Conservation (phyloP, 2,329 filamentous ascomycete species). For the Dissoconium aciculare region DNA sequence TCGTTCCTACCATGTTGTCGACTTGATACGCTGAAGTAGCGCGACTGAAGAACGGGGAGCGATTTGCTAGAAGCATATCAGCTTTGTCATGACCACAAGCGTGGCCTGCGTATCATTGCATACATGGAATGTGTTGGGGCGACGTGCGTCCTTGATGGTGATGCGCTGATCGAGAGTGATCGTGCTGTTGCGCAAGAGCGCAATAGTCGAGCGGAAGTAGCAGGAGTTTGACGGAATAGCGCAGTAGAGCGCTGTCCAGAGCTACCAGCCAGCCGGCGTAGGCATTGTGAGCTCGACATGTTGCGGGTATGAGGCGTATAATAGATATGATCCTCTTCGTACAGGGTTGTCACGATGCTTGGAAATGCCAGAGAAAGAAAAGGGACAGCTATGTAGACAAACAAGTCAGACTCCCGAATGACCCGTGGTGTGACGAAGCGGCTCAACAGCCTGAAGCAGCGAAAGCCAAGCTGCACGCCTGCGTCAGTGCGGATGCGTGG, state of each 20-base stretch:
- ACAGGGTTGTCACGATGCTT: too few relatives aligned
- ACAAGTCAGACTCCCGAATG: too few relatives aligned
- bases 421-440: too few relatives aligned
- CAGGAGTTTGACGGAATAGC: slow-evolving; percentile 17
- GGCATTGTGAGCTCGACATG: slow-evolving; percentile 27
- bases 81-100: slow-evolving; percentile 6
- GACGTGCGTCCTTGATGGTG: slow-evolving; percentile 11
- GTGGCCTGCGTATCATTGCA: slow-evolving; percentile 2
- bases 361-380: too few relatives aligned
- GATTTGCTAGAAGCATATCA: slow-evolving; percentile 17
- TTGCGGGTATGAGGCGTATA: too few relatives aligned
- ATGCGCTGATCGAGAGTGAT: slow-evolving; percentile 12
- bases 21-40: slow-evolving; percentile 22
- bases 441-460: too few relatives aligned
- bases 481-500: too few relatives aligned
- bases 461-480: too few relatives aligned
- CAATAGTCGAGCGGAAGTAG: slow-evolving; percentile 14
- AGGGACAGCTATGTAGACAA: too few relatives aligned
- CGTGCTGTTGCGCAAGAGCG: slow-evolving; percentile 13
- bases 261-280: slow-evolving; percentile 22
- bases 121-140: slow-evolving; percentile 12
- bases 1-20: slow-evolving; percentile 23
- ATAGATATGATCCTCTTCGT: too few relatives aligned
- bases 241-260: slow-evolving; percentile 13
- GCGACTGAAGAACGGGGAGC: slow-evolving; percentile 15